phyloP scores from a whole-genome alignment of 495 filamentous ascomycete species.

The Penicillium psychrofluorescens region DNA sequence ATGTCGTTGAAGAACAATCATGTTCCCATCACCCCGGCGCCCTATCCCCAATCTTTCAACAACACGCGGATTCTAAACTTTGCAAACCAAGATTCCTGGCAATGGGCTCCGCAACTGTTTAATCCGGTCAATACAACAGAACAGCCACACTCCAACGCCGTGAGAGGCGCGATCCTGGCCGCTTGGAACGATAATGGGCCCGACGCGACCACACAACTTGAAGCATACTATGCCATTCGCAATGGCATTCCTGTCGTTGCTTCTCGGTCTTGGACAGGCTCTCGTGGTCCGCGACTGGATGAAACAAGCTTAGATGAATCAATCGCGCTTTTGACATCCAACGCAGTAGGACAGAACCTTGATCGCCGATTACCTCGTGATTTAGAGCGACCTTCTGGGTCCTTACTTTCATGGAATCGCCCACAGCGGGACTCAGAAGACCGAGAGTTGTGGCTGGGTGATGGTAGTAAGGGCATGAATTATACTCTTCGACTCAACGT shows the following conservation, averaged over 20 bases:
- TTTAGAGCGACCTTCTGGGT: not conserved
- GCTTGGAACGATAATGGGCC: slow-evolving; percentile 53
- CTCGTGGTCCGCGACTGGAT: slow-evolving; percentile 25
- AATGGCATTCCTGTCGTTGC: slow-evolving; percentile 43
- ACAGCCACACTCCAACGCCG: slow-evolving; percentile 19
- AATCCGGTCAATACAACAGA: slow-evolving; percentile 37
- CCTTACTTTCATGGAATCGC: slow-evolving; percentile 6
- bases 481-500: slow-evolving; percentile 36
- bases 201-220: slow-evolving; percentile 48
- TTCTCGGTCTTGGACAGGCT: slow-evolving; percentile 38
- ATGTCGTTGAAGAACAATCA: slow-evolving; percentile 50
- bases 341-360: slow-evolving; percentile 42
- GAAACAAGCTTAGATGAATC: slow-evolving; percentile 14
- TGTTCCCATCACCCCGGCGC: slow-evolving; percentile 43
- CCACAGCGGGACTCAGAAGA: not conserved
- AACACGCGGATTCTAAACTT: slow-evolving; percentile 41
- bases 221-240: slow-evolving; percentile 46
- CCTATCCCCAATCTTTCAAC: slow-evolving; percentile 49
- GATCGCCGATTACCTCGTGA: slow-evolving; percentile 25
- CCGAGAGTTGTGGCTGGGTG: slow-evolving; percentile 10
- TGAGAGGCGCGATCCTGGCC: slow-evolving; percentile 44
- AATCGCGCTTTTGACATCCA: slow-evolving; percentile 28
- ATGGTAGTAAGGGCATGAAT: slow-evolving; percentile 47
- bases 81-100: slow-evolving; percentile 30
- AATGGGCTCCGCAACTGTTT: slow-evolving; percentile 44